Percentiles rank a stretch among this genome's conserved stretches.
These are phyloP conservation scores for Alternaria triticina DNA, from an alignment of 2,329 filamentous ascomycete genomes.

Conservation along the genomic window DNA sequence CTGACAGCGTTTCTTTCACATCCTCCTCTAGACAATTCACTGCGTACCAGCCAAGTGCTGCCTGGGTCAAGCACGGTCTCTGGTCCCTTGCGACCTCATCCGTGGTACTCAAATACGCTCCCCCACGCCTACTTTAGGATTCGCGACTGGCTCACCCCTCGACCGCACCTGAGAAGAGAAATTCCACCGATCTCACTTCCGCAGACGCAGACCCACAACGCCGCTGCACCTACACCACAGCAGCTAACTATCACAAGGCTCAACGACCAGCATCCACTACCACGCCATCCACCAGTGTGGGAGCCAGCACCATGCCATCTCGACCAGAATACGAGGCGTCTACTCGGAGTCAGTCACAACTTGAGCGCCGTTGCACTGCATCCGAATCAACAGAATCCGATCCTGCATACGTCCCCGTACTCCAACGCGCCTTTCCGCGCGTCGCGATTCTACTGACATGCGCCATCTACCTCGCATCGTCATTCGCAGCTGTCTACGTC, in stretches of 20 bases:
- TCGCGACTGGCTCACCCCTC: not conserved
- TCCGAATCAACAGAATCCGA: not conserved
- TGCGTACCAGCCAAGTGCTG: not conserved
- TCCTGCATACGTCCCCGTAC: not conserved
- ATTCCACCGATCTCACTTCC: not conserved
- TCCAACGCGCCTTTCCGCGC: conserved; percentile 3
- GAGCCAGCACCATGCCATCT: not conserved
- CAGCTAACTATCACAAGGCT: not conserved
- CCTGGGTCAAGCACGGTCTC: not conserved
- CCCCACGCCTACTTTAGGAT: not conserved
- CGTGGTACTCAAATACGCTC: not conserved
- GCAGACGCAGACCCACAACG: not conserved
- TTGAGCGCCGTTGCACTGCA: not conserved
- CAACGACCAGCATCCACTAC: not conserved
- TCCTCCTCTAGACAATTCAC: not conserved
- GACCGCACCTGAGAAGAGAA: not conserved
- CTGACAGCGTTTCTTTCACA: not conserved
- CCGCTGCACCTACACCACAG: not conserved
- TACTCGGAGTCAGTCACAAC: not conserved
- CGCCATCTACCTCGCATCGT: conserved; percentile 11
- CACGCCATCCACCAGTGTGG: not conserved
- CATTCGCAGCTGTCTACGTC: conserved; percentile 10
- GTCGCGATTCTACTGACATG: conserved; percentile 12
- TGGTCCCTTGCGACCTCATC: not conserved
- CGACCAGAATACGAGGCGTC: not conserved